A percentile compares a stretch with the other conserved stretches of the same genome.
These are phyloP conservation scores for Trametes elegans DNA, from an alignment of 768 basidiomycete species.

Conservation along the genomic window DNA sequence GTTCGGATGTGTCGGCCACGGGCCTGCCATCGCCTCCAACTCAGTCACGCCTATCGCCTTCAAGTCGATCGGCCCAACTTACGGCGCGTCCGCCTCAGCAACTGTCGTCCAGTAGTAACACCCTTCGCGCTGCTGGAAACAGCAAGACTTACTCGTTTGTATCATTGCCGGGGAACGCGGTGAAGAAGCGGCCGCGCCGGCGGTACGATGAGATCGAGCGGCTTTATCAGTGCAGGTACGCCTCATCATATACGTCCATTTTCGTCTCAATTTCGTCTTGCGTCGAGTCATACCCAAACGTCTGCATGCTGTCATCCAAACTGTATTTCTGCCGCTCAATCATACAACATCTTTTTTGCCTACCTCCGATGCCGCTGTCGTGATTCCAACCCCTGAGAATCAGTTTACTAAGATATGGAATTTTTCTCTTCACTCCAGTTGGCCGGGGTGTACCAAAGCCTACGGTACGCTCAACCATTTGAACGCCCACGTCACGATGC, in stretches of 20 bases:
- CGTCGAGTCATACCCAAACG: background rate
- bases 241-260: conserved; percentile 1
- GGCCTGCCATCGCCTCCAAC: conserved; percentile 15
- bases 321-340: conserved; percentile 4
- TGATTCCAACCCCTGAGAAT: background rate
- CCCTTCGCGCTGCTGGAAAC: conserved; percentile 22
- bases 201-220: conserved; percentile 96
- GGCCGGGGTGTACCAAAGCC: conserved; percentile 60
- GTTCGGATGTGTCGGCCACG: conserved; percentile 19
- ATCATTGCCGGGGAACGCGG: conserved; percentile 73
- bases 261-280: background rate
- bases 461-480: conserved; percentile 97
- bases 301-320: background rate
- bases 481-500: conserved; percentile 98
- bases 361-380: background rate
- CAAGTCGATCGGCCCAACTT: conserved; percentile 2
- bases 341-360: conserved; percentile 19
- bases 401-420: conserved; percentile 1
- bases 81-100: conserved; percentile 7
- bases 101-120: background rate
- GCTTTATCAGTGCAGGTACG: conserved; percentile 81
- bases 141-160: conserved; percentile 83
- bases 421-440: conserved; percentile 19
- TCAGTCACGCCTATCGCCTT: conserved; percentile 7
- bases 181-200: conserved; percentile 81